These are phyloP conservation scores for Cutaneotrichosporon sp. DNA, from an alignment of 1,284 basidiomycete genomes.

Conservation along the genomic window DNA sequence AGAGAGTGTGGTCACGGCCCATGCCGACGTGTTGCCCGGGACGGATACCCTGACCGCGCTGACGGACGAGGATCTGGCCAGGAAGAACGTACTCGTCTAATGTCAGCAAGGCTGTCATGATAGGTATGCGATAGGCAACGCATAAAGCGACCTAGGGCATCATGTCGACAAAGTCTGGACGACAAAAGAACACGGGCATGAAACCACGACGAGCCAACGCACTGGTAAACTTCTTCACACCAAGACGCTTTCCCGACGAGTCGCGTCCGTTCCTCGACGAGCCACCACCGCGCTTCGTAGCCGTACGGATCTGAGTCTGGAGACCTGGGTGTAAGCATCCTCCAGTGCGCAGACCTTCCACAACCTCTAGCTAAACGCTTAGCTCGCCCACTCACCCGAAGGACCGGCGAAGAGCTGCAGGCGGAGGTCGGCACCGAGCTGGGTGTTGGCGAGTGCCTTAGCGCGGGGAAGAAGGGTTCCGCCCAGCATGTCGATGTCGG, in stretches of 20 bases:
- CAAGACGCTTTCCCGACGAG: conserved; percentile 82
- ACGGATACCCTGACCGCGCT: conserved; percentile 83
- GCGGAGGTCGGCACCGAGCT: conserved; percentile 26
- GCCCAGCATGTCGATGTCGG: conserved; percentile 19
- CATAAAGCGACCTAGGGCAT: too few relatives aligned
- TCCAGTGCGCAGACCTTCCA: too few relatives aligned
- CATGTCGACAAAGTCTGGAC: conserved; percentile 3
- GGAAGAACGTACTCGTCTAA: conserved; percentile 80
- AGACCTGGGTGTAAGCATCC: too few relatives aligned
- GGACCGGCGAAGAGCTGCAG: conserved; percentile 38
- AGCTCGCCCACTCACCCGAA: conserved; percentile 28
- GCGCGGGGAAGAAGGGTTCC: conserved; percentile 21
- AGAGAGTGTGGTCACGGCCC: conserved; percentile 88
- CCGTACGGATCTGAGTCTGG: conserved; percentile 66
- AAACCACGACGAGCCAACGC: too few relatives aligned
- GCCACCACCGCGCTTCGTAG: conserved; percentile 90
- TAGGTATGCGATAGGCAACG: too few relatives aligned
- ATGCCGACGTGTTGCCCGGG: conserved; percentile 86
- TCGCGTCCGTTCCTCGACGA: conserved; percentile 85
- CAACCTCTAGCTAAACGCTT: too few relatives aligned
- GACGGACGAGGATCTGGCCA: conserved; percentile 88
- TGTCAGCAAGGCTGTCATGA: conserved; percentile 2
- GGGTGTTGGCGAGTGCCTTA: conserved; percentile 21
- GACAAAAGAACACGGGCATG: too few relatives aligned
- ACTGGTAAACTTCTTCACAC: conserved; percentile 93